These are phyloP conservation scores for Saturnispora hagleri DNA, from an alignment of 805 yeast genomes.

Conservation along the genomic window DNA sequence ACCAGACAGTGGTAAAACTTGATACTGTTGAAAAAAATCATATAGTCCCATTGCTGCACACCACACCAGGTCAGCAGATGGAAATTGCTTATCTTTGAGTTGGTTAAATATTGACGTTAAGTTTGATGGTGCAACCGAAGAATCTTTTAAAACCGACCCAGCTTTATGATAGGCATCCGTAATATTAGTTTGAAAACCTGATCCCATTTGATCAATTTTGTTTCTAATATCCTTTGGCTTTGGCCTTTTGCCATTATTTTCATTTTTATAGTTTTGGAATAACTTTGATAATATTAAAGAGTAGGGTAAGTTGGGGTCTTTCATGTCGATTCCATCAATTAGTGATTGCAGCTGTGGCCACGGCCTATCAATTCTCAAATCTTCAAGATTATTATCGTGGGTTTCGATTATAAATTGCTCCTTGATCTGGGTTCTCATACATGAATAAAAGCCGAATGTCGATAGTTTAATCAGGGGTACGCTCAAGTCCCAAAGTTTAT, in stretches of 20 bases:
- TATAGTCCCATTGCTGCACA: slow-evolving; percentile 44
- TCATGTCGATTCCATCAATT: slow-evolving; percentile 43
- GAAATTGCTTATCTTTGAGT: slow-evolving; percentile 4
- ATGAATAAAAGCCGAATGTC: slow-evolving; percentile 59
- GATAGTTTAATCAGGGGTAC: slow-evolving; percentile 48
- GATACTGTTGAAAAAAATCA: slow-evolving; percentile 34
- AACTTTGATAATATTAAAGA: slow-evolving; percentile 52
- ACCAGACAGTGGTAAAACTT: slow-evolving; percentile 61
- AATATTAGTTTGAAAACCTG: slow-evolving; percentile 29
- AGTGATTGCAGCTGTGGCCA: slow-evolving; percentile 59
- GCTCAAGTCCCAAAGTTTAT: slow-evolving; percentile 31
- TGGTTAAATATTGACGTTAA: slow-evolving; percentile 22
- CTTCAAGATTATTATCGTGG: slow-evolving; percentile 51
- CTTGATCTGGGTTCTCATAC: slow-evolving; percentile 38
- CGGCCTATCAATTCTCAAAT: slow-evolving; percentile 56
- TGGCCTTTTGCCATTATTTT: slow-evolving; percentile 11
- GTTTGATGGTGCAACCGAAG: slow-evolving; percentile 27
- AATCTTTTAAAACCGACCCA: slow-evolving; percentile 33
- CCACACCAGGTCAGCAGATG: slow-evolving; percentile 46
- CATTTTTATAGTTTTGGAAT: slow-evolving; percentile 31
- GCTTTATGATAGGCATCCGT: slow-evolving; percentile 31
- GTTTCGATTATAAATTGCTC: slow-evolving; percentile 70
- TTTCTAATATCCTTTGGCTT: slow-evolving; percentile 17
- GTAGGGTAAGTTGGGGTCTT: slow-evolving; percentile 53
- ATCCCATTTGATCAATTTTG: slow-evolving; percentile 7